A percentile compares a stretch with the other conserved stretches of the same genome.
These are phyloP conservation scores for Botrytis sinoallii DNA, from an alignment of 2,329 filamentous ascomycete species.

Conservation along the genomic window DNA sequence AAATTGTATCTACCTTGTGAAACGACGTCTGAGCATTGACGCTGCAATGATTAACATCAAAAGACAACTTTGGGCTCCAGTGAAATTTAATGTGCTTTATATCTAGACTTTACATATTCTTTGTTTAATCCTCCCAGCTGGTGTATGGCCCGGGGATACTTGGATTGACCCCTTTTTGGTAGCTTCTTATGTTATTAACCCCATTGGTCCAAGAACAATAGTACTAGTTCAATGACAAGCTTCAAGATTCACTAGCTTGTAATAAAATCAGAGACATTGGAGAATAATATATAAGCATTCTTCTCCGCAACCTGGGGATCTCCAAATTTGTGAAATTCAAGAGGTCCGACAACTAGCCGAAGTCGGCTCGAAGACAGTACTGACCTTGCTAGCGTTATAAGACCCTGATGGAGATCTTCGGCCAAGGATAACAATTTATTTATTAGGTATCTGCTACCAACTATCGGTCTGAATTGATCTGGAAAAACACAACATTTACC, in stretches of 20 bases:
- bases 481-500: neutral
- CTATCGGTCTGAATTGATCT: conserved; percentile 2
- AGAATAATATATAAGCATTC: neutral
- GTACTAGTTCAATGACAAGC: neutral
- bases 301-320: neutral
- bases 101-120: neutral
- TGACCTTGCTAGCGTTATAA: neutral
- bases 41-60: neutral
- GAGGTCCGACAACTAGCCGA: neutral
- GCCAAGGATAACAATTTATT: conserved; percentile 10
- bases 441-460: neutral
- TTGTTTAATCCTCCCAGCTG: neutral
- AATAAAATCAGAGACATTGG: neutral
- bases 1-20: neutral
- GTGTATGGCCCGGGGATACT: neutral
- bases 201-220: neutral
- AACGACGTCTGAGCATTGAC: neutral
- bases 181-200: neutral
- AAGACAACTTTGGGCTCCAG: neutral
- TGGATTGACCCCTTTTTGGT: neutral
- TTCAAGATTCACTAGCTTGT: neutral
- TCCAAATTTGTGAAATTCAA: neutral
- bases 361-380: neutral
- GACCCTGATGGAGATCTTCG: conserved; percentile 4
- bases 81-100: neutral